Evolutionary conservation across 768 basidiomycete species (phyloP).

Genomic region (Rhodotorula sphaerocarpa): DNA sequence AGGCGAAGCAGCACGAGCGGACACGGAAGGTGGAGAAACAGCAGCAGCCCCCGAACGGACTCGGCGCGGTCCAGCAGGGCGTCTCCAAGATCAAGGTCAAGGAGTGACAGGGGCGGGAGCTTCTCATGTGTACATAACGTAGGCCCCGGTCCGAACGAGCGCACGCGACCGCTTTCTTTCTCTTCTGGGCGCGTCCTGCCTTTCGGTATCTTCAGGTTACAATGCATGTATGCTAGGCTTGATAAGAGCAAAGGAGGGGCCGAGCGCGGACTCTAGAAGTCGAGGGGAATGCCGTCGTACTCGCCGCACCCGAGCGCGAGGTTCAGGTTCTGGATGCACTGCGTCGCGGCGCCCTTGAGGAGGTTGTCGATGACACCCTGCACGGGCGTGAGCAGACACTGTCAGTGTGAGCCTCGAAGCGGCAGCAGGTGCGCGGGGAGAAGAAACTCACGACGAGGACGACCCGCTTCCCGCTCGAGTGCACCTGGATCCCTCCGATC

Average conservation of each 20-base stretch:
- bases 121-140: too few relatives aligned
- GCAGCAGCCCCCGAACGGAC: too few relatives aligned
- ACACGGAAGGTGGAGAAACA: neutral
- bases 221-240: too few relatives aligned
- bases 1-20: neutral
- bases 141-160: too few relatives aligned
- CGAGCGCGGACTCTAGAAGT: conserved; percentile 5
- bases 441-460: conserved; percentile 73
- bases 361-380: conserved; percentile 93
- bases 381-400: neutral
- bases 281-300: conserved; percentile 61
- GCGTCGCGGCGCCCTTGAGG: conserved; percentile 97
- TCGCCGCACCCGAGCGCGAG: conserved; percentile 80
- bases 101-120: too few relatives aligned
- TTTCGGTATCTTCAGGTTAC: too few relatives aligned
- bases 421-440: neutral
- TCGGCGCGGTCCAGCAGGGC: too few relatives aligned
- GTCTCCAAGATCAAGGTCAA: too few relatives aligned
- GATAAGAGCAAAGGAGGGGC: too few relatives aligned
- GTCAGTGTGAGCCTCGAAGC: neutral
- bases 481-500: conserved; percentile 89
- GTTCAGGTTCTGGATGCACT: conserved; percentile 89
- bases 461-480: conserved; percentile 75
- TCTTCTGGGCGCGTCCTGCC: too few relatives aligned
- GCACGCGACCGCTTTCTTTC: too few relatives aligned